Evolutionary conservation across 257 asterid species (phyloP), one percentile per base, ranked within the genome.

Genomic region (Salvia splendens): DNA sequence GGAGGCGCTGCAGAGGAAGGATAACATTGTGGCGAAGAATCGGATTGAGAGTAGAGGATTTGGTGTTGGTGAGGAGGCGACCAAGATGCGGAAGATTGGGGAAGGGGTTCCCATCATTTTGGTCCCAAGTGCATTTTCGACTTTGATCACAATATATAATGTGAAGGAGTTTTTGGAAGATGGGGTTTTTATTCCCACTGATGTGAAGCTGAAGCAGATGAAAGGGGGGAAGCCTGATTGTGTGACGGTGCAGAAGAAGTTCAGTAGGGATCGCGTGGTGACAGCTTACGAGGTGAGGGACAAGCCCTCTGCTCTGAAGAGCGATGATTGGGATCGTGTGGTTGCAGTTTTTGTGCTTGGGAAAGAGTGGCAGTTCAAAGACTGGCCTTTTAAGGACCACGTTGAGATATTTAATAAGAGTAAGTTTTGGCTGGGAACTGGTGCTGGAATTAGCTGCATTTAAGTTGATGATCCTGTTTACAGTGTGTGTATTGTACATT

Each of bases 291-390:
- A 94, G 87, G 97, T 94, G 38, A 87, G 99, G 73, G 99, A 94
- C 73, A 94, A 94, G 84, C 99, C 99, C 1, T 84, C 98, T 11
- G 86, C 94, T 0, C 54, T 94, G 75, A 94, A 94, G 81, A 74
- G 82, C 28, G 98, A 94, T 45, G 99, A 94, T 45, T 94, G 99
- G 99, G 98, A 94, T 33, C 95, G 99, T 0, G 98, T 94, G 60
- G 99, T 94, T 36, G 98, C 99, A 0, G 99, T 94, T 50, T 94
- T 94, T 64, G 99, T 94, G 77, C 86, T 94, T 64, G 99, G 99
- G 64, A 94, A 91, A 81, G 99, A 94, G 64, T 94, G 99, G 99
- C 99, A 94, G 85, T 94, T 91, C 72, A 94, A 94, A 56, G 98
- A 91, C 69, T 91, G 99, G 98, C 99, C 99, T 15, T 94, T 83